phyloP scores from a whole-genome alignment of 2,329 filamentous ascomycete species.

The Metarhizium guizhouense region DNA sequence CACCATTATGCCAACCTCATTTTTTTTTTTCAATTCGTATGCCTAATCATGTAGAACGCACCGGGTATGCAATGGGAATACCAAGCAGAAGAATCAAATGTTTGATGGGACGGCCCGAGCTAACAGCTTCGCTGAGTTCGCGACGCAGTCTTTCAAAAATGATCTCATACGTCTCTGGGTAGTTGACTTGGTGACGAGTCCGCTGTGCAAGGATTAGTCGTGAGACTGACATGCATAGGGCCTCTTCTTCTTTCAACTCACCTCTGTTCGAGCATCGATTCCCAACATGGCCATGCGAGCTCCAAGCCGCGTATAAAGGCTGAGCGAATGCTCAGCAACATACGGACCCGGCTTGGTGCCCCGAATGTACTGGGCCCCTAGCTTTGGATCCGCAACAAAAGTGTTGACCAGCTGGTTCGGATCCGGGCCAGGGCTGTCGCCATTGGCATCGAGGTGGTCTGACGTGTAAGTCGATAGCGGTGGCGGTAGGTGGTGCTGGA shows the following conservation, averaged over 20 bases:
- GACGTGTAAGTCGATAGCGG: slow-evolving; percentile 81
- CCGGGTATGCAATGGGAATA: slow-evolving; percentile 77
- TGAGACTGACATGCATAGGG: neutral
- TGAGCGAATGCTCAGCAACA: slow-evolving; percentile 79
- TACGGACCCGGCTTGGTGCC: slow-evolving; percentile 76
- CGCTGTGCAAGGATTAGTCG: slow-evolving; percentile 35
- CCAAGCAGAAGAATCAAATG: slow-evolving; percentile 83
- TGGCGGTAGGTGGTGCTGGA: slow-evolving; percentile 88
- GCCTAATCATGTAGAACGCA: slow-evolving; percentile 25
- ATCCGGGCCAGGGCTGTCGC: slow-evolving; percentile 47
- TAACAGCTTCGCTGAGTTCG: slow-evolving; percentile 62
- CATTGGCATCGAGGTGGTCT: slow-evolving; percentile 13
- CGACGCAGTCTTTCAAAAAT: slow-evolving; percentile 68
- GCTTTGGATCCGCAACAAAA: slow-evolving; percentile 52
- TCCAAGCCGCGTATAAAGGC: slow-evolving; percentile 77
- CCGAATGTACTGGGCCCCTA: slow-evolving; percentile 68
- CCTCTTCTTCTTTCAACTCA: slow-evolving; percentile 18
- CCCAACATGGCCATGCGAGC: slow-evolving; percentile 77
- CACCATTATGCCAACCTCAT: neutral
- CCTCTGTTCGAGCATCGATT: slow-evolving; percentile 87
- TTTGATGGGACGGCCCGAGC: slow-evolving; percentile 65
- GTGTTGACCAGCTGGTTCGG: slow-evolving; percentile 64
- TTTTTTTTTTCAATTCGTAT: slow-evolving; percentile 9
- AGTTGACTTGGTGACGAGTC: slow-evolving; percentile 90
- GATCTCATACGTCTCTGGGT: slow-evolving; percentile 78